Base-by-base conservation (phyloP, 2,329 filamentous ascomycete species). In the Elsinoe batatas region DNA sequence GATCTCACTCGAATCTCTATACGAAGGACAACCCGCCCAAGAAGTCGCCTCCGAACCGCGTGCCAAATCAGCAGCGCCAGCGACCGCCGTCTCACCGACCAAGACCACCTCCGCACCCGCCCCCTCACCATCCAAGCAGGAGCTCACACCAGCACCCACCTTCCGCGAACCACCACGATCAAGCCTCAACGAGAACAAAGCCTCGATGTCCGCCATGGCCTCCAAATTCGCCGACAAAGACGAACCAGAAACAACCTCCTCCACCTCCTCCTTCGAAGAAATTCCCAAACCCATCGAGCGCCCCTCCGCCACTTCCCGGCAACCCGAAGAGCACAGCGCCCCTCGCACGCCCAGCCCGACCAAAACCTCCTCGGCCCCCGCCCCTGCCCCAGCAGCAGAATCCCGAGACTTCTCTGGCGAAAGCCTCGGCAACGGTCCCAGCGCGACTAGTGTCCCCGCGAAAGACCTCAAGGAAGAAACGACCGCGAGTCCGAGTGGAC, bases 1-100 rank as follows among this genome's bases (percentile, higher is more conserved):
- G 79, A 91, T 98, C 67, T 91, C 93, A 62, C 81, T 98, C 64
- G 91, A 94, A 71, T 91, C 87, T 64, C 71, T 97, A 47, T 97
- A 94, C 70, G 89, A 95, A 38, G 91, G 91, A 55, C 81, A 81
- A 59, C 86, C 84, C 5, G 83, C 89, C 3, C 82, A 87, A 63
- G 89, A 95, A 72, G 79, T 95, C 15, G 68, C 85, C 4, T 74
- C 83, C 5, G 82, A 87, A 63, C 59, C 64, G 2, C 54, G 61
- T 13, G 57, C 63, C n/a, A 64, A 64, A 26, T 71, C 78, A 8
- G 64, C 67, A 5, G 61, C 60, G n/a, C 55, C 64, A 55, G 58
- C 63, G 60, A 3, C 56, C 62, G 22, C 63, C 62, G 44, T 74
- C 17, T 69, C 74, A 54, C 68, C 73, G 58, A 68, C 1, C 70